These are phyloP conservation scores for Didymella lethalis DNA, from an alignment of 2,329 filamentous ascomycete species.

Conservation along the genomic window DNA sequence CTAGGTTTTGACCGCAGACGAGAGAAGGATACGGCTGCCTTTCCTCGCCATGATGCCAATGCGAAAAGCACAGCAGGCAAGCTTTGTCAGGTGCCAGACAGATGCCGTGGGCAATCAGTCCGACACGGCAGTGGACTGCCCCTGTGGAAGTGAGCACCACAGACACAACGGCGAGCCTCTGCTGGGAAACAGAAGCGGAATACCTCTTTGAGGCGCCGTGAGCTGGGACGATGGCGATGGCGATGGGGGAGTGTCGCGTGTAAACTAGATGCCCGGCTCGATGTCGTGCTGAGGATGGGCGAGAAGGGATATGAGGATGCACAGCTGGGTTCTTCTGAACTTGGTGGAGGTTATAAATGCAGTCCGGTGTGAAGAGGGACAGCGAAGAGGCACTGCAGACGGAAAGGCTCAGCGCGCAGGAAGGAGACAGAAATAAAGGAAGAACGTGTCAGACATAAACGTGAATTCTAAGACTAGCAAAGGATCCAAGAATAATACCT, in stretches of 20 bases:
- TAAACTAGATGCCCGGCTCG: too few relatives aligned
- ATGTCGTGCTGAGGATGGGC: too few relatives aligned
- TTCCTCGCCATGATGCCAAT: background rate
- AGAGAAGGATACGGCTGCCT: background rate
- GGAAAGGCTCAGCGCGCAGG: too few relatives aligned
- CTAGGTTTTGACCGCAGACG: background rate
- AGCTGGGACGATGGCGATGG: too few relatives aligned
- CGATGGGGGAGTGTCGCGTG: too few relatives aligned
- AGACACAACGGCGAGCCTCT: background rate
- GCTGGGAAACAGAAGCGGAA: background rate
- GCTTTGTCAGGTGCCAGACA: background rate
- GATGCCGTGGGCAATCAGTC: background rate
- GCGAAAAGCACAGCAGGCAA: background rate
- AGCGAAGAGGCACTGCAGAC: too few relatives aligned
- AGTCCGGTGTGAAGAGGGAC: too few relatives aligned
- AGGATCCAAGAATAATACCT: background rate
- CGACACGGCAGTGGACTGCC: background rate
- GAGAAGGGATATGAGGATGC: too few relatives aligned
- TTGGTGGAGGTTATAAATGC: too few relatives aligned
- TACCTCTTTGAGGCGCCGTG: too few relatives aligned
- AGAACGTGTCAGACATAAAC: background rate
- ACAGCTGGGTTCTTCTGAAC: too few relatives aligned
- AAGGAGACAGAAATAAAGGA: too few relatives aligned
- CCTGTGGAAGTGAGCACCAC: background rate
- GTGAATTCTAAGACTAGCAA: background rate